Evolutionary conservation across 1,284 basidiomycete species (phyloP).

Genomic region (Cryptococcus sp.): DNA sequence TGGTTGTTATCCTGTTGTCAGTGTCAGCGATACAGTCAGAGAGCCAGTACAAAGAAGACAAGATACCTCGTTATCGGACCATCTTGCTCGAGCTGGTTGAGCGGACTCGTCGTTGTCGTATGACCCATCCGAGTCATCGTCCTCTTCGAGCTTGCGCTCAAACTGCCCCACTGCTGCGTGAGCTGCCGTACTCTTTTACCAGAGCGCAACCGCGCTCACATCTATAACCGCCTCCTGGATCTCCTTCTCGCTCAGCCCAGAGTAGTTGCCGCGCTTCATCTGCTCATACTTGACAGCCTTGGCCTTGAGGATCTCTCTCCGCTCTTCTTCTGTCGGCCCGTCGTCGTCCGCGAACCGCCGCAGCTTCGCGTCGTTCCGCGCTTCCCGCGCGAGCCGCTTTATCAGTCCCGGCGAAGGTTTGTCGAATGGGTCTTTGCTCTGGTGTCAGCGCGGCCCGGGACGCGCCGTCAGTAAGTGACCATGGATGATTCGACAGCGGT

Average conservation of each 20-base stretch:
- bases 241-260: constrained; percentile 72
- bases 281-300: constrained; percentile 83
- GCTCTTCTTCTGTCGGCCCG: constrained; percentile 40
- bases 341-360: constrained; percentile 33
- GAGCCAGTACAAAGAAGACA: not conserved
- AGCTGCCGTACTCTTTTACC: not conserved
- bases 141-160: constrained; percentile 60
- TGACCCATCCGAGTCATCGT: constrained; percentile 45
- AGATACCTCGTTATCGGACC: constrained; percentile 15
- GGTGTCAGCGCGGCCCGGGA: not conserved
- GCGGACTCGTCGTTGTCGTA: constrained; percentile 41
- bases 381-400: constrained; percentile 45
- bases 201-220: constrained; percentile 55
- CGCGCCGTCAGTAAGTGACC: not conserved
- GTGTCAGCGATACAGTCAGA: not conserved
- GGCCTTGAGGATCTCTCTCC: constrained; percentile 57
- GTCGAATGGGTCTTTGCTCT: constrained; percentile 42
- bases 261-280: constrained; percentile 72
- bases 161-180: constrained; percentile 57
- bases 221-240: constrained; percentile 74
- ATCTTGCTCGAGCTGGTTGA: constrained; percentile 8
- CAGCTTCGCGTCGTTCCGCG: constrained; percentile 40
- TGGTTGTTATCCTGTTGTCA: constrained; percentile 53
- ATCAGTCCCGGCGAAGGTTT: constrained; percentile 46
- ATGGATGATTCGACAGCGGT: not conserved